Evolutionary conservation across 2,329 filamentous ascomycete genomes (phyloP), one percentile per base, ranked within the genome.

Genomic region (Seiridium cupressi): DNA sequence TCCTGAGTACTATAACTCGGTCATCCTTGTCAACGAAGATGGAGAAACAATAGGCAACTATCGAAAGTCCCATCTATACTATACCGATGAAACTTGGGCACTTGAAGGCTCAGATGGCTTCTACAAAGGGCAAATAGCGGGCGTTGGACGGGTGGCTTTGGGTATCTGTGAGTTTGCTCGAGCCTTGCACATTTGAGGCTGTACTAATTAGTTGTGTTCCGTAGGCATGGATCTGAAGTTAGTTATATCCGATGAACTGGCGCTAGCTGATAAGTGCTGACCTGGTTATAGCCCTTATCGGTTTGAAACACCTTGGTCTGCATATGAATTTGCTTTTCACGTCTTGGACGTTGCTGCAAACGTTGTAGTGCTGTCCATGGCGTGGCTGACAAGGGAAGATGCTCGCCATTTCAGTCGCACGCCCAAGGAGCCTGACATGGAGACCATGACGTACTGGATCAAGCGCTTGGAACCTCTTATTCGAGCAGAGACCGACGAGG

Each of bases 361-460:
- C 11, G 63, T 93, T 0, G 86, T 91, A 1, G 84, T 93, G 40
- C 65, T 94, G 0, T 86, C 84, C 3, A 93, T 93, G 91, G 90
- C 91, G 0, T 94, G 90, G 91, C 77, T 91, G 38, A 92, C 89
- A 1, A 78, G 72, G 59, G 85, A 79, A 62, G 81, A 79, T 66
- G 79, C 73, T 1, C 78, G 67, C 18, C 60, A 61, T 6, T 86
- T 77, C 69, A 85, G 68, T 61, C 78, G 65, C 35, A 76, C 64
- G 64, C 84, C 84, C 0, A 70, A 80, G 1, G 83, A 87, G 55
- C 89, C 90, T 0, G 90, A 93, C 64, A 81, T 90, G 74, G 85
- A 91, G 32, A 92, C 90, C 0, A 70, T 94, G 7, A 83, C 84
- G 0, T 94, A 94, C 67, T 94, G 91, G 91, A 77, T 92, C 0